Base-by-base conservation (phyloP, 2,329 filamentous ascomycete species). In the Cryphonectria japonica region DNA sequence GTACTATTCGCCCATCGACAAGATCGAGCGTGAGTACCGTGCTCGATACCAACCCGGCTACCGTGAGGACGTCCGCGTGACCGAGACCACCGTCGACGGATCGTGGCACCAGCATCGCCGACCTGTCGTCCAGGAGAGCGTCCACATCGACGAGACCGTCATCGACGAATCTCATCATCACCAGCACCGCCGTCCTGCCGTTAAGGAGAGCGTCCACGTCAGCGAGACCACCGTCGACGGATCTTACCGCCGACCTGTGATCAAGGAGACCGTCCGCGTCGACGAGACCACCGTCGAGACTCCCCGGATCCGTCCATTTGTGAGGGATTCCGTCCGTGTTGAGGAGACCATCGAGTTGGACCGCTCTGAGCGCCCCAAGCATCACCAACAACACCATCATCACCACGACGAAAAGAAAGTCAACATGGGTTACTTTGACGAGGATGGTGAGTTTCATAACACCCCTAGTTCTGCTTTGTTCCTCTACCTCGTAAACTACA, bases 391-490 rank as follows among this genome's bases (percentile, higher is more conserved):
- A n/a, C 66, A 67, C 34, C 76, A 80, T 77, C 75, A 75, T 75
- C 78, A 78, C 79, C 52, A 60, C 65, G 34, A 67, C 77, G 75
- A 80, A 75, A 80, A 82, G 72, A 84, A 85, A 78, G 81, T 82
- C 82, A 88, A 87, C 82, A 90, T 90, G 88, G 87, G 87, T 82
- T 89, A 89, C 85, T 89, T 88, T 85, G 87, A 89, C 83, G 86
- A 89, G 74, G 83, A 87, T 77, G 86, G 87, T 89, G 81, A 82
- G 87, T 57, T 65, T 11, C 5, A 0, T n/a, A 26, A 26, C 1
- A 26, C 1, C 22, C 69, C 67, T 62, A 43, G 63, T 68, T 74
- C 67, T 64, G 22, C 59, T 57, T 62, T 39, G 29, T 65, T 46
- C 70, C 60, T 66, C 57, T 64, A 61, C 69, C 50, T 73, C 16